These are phyloP conservation scores for Pyricularia grisea DNA, from an alignment of 2,329 filamentous ascomycete species.

Conservation along the genomic window DNA sequence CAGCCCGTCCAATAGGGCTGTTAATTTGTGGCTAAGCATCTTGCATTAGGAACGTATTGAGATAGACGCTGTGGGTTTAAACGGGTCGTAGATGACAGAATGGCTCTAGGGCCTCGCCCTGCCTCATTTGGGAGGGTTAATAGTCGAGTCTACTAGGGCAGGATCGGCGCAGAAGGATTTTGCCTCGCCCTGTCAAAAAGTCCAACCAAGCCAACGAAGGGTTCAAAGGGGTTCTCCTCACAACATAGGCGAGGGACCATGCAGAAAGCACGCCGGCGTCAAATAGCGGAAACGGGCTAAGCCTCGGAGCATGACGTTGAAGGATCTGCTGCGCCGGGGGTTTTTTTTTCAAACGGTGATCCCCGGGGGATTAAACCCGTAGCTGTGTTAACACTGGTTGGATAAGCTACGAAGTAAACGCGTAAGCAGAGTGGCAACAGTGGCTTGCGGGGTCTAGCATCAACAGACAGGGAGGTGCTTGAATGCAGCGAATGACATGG, in stretches of 20 bases:
- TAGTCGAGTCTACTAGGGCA: neutral
- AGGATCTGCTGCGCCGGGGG: neutral
- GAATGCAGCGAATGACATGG: too few species aligned
- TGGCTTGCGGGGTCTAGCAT: too few species aligned
- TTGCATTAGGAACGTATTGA: neutral
- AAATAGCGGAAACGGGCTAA: neutral
- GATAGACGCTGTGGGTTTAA: neutral
- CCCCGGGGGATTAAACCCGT: neutral
- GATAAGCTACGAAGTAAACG: too few species aligned
- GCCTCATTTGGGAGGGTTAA: neutral
- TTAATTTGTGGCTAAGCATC: neutral
- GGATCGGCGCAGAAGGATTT: neutral
- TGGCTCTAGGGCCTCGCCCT: neutral
- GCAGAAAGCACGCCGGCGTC: neutral
- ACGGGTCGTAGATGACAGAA: neutral
- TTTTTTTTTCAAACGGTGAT: neutral
- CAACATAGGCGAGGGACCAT: neutral
- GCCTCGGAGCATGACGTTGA: neutral
- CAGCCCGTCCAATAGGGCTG: neutral
- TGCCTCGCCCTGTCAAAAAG: neutral
- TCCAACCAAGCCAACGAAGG: neutral
- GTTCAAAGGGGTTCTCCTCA: neutral
- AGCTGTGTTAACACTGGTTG: neutral
- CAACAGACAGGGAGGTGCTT: too few species aligned
- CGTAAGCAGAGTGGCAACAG: too few species aligned